Percentiles rank a stretch among this genome's conserved stretches.
Conservation (phyloP, 352 stramenopile genomes). For the Phytophthora pini region DNA sequence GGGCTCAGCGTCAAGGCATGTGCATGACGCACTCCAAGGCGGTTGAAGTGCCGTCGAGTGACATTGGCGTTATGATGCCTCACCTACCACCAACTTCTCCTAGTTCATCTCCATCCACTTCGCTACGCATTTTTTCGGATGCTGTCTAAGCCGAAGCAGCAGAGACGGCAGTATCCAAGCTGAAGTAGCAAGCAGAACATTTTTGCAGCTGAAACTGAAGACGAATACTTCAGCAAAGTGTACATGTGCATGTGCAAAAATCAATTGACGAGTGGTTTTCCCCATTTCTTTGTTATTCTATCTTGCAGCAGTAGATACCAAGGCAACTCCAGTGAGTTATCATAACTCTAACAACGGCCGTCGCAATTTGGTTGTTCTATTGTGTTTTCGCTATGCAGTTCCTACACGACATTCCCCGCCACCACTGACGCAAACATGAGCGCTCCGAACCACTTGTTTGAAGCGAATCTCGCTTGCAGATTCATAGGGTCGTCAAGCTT, state of each 20-base stretch:
- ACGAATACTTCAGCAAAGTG: no score
- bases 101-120: constrained; percentile 19
- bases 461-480: constrained; percentile 93
- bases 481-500: constrained; percentile 95
- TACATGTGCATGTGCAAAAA: no score
- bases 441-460: constrained; percentile 93
- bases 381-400: no score
- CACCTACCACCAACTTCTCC: constrained; percentile 10
- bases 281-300: not conserved
- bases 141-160: not conserved
- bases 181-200: not conserved
- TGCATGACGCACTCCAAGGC: constrained; percentile 88
- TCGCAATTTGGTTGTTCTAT: no score
- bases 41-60: constrained; percentile 12
- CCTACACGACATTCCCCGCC: constrained; percentile 71
- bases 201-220: not conserved
- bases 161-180: not conserved
- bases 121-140: constrained; percentile 24
- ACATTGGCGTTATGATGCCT: constrained; percentile 1
- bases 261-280: not conserved
- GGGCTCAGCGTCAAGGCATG: constrained; percentile 83
- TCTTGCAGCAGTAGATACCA: not conserved
- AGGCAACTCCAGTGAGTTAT: no score
- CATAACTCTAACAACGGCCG: no score
- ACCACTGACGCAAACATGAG: constrained; percentile 88